A percentile compares a stretch with the other conserved stretches of the same genome.
Evolutionary conservation across 169 alveolate species (phyloP).

Genomic region (Eimeria maxima): DNA sequence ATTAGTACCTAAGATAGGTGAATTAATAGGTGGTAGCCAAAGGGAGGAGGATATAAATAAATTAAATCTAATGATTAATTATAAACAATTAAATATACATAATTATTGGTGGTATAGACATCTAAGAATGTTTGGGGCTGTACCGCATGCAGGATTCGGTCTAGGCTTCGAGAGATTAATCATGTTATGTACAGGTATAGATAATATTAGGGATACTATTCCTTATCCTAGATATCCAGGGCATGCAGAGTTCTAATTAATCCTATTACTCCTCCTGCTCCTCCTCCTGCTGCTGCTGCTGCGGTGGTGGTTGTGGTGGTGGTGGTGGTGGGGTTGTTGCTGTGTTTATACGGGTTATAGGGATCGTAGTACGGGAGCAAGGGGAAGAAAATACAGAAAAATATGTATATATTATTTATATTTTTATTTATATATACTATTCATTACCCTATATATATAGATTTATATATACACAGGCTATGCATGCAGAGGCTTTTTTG

Average conservation of each 20-base stretch:
- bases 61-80: conserved; percentile 94
- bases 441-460: no score
- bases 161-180: conserved; percentile 98
- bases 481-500: no score
- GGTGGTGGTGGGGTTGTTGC: no score
- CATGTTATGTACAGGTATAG: conserved; percentile 99
- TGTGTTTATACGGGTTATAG: no score
- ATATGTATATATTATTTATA: no score
- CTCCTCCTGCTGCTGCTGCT: no score
- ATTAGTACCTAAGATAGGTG: conserved; percentile 97
- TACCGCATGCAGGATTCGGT: conserved; percentile 98
- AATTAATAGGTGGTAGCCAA: conserved; percentile 98
- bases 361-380: no score
- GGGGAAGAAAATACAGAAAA: no score
- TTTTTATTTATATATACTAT: no score
- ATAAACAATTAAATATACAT: conserved; percentile 90
- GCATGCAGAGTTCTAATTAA: conserved; percentile 82
- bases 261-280: no score
- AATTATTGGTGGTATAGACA: conserved; percentile 97
- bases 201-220: conserved; percentile 99
- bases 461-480: no score
- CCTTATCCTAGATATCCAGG: conserved; percentile 98
- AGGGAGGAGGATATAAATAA: conserved; percentile 98
- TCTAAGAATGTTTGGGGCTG: conserved; percentile 86
- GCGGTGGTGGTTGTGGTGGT: no score